Evolutionary conservation across 2,329 filamentous ascomycete genomes (phyloP).

Genomic region (Dothideomycetidae sp.): DNA sequence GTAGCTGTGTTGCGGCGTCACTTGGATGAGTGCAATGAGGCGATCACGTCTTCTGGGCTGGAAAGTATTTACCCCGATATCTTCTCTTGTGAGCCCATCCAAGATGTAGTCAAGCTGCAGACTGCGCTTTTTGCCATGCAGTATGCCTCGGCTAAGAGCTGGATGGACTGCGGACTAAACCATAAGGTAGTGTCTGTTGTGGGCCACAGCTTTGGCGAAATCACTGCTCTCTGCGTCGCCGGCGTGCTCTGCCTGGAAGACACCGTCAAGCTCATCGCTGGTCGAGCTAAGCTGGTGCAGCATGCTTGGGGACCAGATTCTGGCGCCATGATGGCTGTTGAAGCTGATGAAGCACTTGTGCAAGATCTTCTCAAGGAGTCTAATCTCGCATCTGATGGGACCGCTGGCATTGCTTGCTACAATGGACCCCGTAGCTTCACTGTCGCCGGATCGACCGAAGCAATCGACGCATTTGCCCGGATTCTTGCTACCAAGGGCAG

Average conservation of each 20-base stretch:
- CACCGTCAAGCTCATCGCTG: constrained; percentile 19
- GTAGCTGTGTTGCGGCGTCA: not conserved
- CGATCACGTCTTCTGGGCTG: not conserved
- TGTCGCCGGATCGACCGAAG: constrained; percentile 25
- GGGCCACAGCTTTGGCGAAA: constrained; percentile 27
- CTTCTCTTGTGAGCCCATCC: not conserved
- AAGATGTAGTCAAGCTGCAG: constrained; percentile 24
- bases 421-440: constrained; percentile 32
- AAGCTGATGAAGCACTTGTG: not conserved
- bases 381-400: constrained; percentile 16
- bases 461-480: constrained; percentile 20
- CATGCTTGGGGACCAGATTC: not conserved
- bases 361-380: not conserved
- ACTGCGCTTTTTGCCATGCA: constrained; percentile 25
- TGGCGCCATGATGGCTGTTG: not conserved
- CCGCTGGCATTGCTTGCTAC: constrained; percentile 32
- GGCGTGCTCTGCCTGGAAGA: constrained; percentile 21
- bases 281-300: constrained; percentile 18
- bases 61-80: not conserved
- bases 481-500: not conserved
- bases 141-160: constrained; percentile 24
- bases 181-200: constrained; percentile 21
- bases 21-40: not conserved
- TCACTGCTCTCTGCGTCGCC: constrained; percentile 24
- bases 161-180: constrained; percentile 23